These are phyloP conservation scores for Tuber brumale DNA, from an alignment of 495 filamentous ascomycete genomes.

Conservation along the genomic window DNA sequence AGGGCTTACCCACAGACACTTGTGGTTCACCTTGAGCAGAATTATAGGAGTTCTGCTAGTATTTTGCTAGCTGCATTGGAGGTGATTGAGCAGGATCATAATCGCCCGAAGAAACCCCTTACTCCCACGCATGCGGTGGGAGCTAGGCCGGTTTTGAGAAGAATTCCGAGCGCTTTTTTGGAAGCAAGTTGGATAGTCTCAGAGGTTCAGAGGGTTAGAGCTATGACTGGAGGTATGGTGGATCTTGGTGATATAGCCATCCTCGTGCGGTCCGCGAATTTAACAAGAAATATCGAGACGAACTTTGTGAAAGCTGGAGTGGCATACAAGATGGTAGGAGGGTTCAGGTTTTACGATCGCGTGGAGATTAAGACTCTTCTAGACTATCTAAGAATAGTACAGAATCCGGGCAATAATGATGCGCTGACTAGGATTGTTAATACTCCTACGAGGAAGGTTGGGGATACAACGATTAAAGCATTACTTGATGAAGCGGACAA, in stretches of 20 bases:
- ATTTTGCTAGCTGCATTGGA: constrained; percentile 75
- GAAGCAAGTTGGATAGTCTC: constrained; percentile 87
- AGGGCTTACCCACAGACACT: constrained; percentile 67
- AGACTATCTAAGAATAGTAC: constrained; percentile 81
- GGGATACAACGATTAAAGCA: constrained; percentile 67
- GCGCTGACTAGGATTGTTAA: constrained; percentile 81
- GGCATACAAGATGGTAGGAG: constrained; percentile 89
- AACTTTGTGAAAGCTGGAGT: constrained; percentile 80
- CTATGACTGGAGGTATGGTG: constrained; percentile 66
- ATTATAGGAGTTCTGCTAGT: constrained; percentile 88
- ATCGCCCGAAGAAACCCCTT: constrained; percentile 69
- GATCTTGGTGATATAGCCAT: constrained; percentile 76
- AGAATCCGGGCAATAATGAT: constrained; percentile 83
- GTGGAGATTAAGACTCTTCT: constrained; percentile 81
- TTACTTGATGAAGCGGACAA: constrained; percentile 69
- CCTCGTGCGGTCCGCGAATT: constrained; percentile 70
- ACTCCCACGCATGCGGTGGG: constrained; percentile 75
- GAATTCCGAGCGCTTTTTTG: constrained; percentile 59
- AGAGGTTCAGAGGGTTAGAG: constrained; percentile 67
- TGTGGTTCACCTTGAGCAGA: constrained; percentile 83
- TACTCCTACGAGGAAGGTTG: constrained; percentile 71
- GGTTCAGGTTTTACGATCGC: constrained; percentile 85
- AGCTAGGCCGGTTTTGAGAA: constrained; percentile 75
- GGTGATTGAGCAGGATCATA: constrained; percentile 86
- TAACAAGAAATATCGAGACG: constrained; percentile 79